phyloP scores from a whole-genome alignment of 305 asterid genomes.

The Fraxinus platypoda region DNA sequence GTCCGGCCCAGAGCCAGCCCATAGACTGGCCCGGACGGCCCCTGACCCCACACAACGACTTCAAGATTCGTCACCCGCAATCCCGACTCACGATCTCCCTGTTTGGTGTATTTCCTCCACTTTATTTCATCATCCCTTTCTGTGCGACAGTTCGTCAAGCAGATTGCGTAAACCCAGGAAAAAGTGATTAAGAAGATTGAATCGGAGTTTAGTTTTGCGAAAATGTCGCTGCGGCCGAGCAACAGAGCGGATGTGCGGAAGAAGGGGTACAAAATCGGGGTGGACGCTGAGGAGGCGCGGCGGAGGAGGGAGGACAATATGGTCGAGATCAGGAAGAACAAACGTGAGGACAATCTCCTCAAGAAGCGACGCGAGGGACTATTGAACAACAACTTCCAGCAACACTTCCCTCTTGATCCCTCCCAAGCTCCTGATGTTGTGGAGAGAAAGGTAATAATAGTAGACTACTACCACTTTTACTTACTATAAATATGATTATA shows the following conservation, averaged over 20 bases:
- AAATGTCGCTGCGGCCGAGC: conserved; percentile 54
- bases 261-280: conserved; percentile 54
- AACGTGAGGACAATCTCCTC: conserved; percentile 56
- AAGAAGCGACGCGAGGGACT: conserved; percentile 56
- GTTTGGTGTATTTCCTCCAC: neutral
- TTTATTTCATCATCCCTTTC: neutral
- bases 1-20: neutral
- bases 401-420: conserved; percentile 32
- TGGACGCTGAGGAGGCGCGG: conserved; percentile 62
- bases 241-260: conserved; percentile 51
- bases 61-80: neutral
- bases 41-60: neutral
- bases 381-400: conserved; percentile 39
- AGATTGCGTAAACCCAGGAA: neutral
- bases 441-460: conserved; percentile 38
- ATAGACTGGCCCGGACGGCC: neutral
- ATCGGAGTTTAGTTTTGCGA: neutral
- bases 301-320: conserved; percentile 62
- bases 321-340: conserved; percentile 61
- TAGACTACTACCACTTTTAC: neutral
- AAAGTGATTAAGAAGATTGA: neutral
- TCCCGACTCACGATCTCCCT: conserved; percentile 9
- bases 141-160: conserved; percentile 22
- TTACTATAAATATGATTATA: neutral
- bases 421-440: conserved; percentile 45